Evolutionary conservation across 1,284 basidiomycete genomes (phyloP).

Genomic region (Rhizopogon parksii): DNA sequence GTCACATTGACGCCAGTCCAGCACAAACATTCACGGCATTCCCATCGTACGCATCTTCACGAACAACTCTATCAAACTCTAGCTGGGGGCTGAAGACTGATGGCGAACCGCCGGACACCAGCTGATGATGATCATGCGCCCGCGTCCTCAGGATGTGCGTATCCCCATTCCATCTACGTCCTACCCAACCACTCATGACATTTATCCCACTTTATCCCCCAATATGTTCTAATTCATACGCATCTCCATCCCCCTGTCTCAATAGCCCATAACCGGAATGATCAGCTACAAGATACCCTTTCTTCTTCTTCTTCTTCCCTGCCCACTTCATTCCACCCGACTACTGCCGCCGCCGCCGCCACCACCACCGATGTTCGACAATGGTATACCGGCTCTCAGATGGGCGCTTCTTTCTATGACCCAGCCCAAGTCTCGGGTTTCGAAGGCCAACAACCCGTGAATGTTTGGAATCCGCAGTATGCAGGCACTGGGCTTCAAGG

Average conservation of each 20-base stretch:
- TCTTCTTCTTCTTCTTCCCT: conserved; percentile 1
- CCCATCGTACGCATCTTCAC: conserved; percentile 9
- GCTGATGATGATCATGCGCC: conserved; percentile 12
- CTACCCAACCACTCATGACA: conserved; percentile 5
- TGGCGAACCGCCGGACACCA: conserved; percentile 17
- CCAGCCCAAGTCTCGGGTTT: conserved; percentile 14
- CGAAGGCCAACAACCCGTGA: conserved; percentile 13
- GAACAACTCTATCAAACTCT: no score
- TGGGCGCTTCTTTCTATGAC: conserved; percentile 23
- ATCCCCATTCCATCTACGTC: conserved; percentile 8
- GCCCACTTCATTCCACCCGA: conserved; percentile 3
- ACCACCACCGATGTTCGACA: not conserved
- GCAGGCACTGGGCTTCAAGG: not conserved
- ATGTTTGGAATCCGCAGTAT: conserved; percentile 20
- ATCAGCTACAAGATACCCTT: conserved; percentile 2
- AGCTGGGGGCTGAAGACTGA: not conserved
- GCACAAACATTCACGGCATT: not conserved
- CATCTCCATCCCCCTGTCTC: not conserved
- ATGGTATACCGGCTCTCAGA: not conserved
- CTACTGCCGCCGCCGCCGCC: not conserved
- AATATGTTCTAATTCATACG: no score
- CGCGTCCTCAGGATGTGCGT: conserved; percentile 24
- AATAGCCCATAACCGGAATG: conserved; percentile 15
- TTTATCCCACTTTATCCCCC: conserved; percentile 8
- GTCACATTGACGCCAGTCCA: not conserved